These are phyloP conservation scores for Cladorrhinum samala DNA, from an alignment of 495 filamentous ascomycete genomes.

Conservation along the genomic window DNA sequence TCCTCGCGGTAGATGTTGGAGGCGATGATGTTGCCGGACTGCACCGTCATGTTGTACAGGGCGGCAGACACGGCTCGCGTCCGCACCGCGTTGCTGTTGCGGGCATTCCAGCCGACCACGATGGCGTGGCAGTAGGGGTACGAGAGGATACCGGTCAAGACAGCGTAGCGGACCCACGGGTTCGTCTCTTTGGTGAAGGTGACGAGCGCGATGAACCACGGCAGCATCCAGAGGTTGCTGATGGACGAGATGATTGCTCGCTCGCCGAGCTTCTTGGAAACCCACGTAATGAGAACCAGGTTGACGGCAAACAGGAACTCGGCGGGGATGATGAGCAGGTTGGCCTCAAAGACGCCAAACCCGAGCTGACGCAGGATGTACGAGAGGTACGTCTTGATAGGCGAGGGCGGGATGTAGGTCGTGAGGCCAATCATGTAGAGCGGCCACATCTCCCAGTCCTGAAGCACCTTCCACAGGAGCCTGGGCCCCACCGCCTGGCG, in stretches of 20 bases:
- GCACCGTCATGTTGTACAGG: constrained; percentile 44
- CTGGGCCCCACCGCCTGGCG: constrained; percentile 40
- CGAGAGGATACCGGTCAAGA: constrained; percentile 48
- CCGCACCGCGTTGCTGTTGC: constrained; percentile 56
- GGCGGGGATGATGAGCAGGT: constrained; percentile 47
- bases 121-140: constrained; percentile 60
- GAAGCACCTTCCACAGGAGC: constrained; percentile 42
- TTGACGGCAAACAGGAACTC: constrained; percentile 38
- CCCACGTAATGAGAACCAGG: constrained; percentile 44
- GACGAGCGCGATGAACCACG: constrained; percentile 48
- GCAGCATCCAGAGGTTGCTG: constrained; percentile 51
- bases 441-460: constrained; percentile 55
- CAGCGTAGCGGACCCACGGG: constrained; percentile 48
- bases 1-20: constrained; percentile 51
- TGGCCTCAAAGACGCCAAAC: constrained; percentile 49
- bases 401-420: constrained; percentile 44
- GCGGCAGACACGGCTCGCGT: constrained; percentile 55
- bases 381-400: constrained; percentile 44
- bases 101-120: constrained; percentile 53
- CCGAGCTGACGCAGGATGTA: constrained; percentile 45
- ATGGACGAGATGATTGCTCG: constrained; percentile 47
- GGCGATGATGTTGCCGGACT: constrained; percentile 44
- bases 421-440: constrained; percentile 51
- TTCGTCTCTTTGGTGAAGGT: constrained; percentile 29
- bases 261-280: constrained; percentile 49